phyloP scores from a whole-genome alignment of 2,329 filamentous ascomycete species.

The Achaetomium macrosporum region DNA sequence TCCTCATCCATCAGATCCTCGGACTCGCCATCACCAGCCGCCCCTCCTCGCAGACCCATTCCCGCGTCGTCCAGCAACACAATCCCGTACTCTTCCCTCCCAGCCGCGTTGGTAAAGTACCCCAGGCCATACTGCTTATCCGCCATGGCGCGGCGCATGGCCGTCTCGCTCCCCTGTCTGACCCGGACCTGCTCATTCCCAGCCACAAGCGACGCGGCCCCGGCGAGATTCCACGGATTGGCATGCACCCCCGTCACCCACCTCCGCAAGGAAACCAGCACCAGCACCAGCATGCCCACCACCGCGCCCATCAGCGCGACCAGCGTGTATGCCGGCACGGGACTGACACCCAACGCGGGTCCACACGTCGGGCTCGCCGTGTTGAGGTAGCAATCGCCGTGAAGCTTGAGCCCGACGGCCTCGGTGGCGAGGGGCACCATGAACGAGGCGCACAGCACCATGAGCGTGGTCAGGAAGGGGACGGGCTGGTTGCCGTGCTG shows the following conservation, averaged over 20 bases:
- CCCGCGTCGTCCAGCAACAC: constrained; percentile 23
- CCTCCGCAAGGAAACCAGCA: constrained; percentile 27
- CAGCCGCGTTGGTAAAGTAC: constrained; percentile 22
- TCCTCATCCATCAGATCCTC: constrained; percentile 15
- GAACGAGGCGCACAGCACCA: constrained; percentile 32
- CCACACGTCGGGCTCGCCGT: constrained; percentile 29
- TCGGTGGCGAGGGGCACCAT: constrained; percentile 37
- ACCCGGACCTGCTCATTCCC: constrained; percentile 28
- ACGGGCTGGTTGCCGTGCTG: constrained; percentile 30
- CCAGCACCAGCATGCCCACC: constrained; percentile 26
- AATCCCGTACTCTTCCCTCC: constrained; percentile 30
- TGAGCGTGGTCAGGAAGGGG: constrained; percentile 33
- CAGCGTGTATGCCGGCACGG: constrained; percentile 28
- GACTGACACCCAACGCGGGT: constrained; percentile 32
- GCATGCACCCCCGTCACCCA: constrained; percentile 35
- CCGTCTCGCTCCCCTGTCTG: constrained; percentile 18
- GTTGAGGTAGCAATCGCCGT: constrained; percentile 30
- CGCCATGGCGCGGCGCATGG: constrained; percentile 20
- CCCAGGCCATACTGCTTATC: constrained; percentile 28
- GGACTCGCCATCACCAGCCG: constrained; percentile 1
- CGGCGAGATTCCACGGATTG: constrained; percentile 37
- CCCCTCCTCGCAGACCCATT: constrained; percentile 14
- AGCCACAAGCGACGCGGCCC: constrained; percentile 31
- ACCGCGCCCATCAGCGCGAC: constrained; percentile 31
- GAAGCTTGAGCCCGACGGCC: constrained; percentile 34